Conservation (phyloP, 345 rosid genomes). For the Citrus trifoliata region DNA sequence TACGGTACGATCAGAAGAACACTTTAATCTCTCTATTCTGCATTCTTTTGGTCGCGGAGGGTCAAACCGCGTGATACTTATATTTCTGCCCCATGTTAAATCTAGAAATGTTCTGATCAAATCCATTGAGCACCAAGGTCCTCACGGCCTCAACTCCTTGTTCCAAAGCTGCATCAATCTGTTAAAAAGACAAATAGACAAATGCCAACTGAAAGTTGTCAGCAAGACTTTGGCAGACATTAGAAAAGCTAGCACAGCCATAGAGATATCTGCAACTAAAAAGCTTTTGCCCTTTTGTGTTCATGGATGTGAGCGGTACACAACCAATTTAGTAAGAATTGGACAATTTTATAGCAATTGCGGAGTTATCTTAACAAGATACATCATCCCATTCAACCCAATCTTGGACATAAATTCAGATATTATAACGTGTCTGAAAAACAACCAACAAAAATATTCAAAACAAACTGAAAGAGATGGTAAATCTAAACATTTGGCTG, state of each 20-base stretch:
- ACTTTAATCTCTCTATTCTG: neutral
- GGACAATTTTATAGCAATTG: neutral
- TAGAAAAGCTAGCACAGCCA: neutral
- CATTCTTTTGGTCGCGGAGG: neutral
- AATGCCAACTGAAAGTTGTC: neutral
- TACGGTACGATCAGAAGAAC: neutral
- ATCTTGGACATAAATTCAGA: neutral
- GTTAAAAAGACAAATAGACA: neutral
- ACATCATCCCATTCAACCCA: neutral
- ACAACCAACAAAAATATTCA: neutral
- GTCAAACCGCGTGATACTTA: slow-evolving; percentile 61
- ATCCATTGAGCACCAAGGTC: slow-evolving; percentile 56
- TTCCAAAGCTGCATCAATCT: slow-evolving; percentile 64
- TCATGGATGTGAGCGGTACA: neutral
- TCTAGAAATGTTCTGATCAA: slow-evolving; percentile 50
- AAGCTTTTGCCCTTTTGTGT: neutral
- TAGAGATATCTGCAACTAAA: neutral
- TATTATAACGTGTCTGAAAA: neutral
- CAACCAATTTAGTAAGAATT: neutral
- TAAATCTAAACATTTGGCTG: neutral
- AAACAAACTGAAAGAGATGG: neutral
- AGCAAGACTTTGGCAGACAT: neutral
- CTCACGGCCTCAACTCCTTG: slow-evolving; percentile 73
- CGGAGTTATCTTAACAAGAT: neutral
- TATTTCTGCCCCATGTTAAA: slow-evolving; percentile 78